Conservation (phyloP, 1,284 basidiomycete species). For the Cryptococcus sp. region DNA sequence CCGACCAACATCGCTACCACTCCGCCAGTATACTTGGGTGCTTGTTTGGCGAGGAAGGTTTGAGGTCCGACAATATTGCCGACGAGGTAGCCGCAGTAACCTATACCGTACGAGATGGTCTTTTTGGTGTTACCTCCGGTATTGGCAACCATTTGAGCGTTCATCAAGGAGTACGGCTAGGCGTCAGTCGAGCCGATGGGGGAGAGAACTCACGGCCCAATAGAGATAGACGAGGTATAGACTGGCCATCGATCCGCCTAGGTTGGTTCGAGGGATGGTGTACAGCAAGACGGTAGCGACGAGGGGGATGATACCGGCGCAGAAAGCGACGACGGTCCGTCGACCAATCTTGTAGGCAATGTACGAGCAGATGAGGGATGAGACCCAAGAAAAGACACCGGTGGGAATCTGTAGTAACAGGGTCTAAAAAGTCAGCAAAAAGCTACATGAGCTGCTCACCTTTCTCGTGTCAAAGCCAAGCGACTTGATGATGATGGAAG, state of each 20-base stretch:
- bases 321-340: background rate
- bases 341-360: slow-evolving; percentile 15
- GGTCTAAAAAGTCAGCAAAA: slow-evolving; percentile 9
- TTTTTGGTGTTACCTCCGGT: slow-evolving; percentile 28
- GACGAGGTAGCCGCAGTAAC: slow-evolving; percentile 21
- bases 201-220: slow-evolving; percentile 15
- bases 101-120: slow-evolving; percentile 15
- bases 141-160: slow-evolving; percentile 14
- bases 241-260: background rate
- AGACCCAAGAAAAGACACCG: slow-evolving; percentile 30
- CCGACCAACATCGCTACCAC: slow-evolving; percentile 23
- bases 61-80: slow-evolving; percentile 18
- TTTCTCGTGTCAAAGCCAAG: slow-evolving; percentile 12
- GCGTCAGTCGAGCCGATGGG: slow-evolving; percentile 6
- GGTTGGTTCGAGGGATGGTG: slow-evolving; percentile 13
- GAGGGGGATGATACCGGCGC: slow-evolving; percentile 9
- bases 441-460: no score
- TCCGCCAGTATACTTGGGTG: slow-evolving; percentile 18
- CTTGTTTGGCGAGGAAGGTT: slow-evolving; percentile 16
- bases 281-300: slow-evolving; percentile 19
- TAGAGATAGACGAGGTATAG: slow-evolving; percentile 25
- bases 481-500: slow-evolving; percentile 15
- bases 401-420: slow-evolving; percentile 34
- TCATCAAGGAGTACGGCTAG: slow-evolving; percentile 23
- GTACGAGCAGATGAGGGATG: slow-evolving; percentile 20